phyloP scores from a whole-genome alignment of 371 early-diverging fungal genomes.

The Blakeslea trispora region DNA sequence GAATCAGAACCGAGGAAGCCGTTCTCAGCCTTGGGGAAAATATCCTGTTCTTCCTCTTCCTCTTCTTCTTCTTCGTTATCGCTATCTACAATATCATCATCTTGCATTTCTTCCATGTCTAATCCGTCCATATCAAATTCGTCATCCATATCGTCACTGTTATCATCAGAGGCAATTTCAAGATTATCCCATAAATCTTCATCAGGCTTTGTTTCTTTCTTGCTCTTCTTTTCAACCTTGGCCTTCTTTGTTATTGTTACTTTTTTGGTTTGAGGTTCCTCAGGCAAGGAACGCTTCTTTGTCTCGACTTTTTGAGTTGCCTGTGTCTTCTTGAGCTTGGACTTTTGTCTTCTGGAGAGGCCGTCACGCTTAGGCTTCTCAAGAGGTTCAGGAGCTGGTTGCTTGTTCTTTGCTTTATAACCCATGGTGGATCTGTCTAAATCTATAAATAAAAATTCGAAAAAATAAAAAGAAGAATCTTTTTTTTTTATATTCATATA shows the following conservation, averaged over 20 bases:
- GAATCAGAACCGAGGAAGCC: slow-evolving; percentile 60
- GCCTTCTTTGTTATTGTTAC: not conserved
- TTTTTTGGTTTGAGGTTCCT: slow-evolving; percentile 9
- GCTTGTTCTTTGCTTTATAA: slow-evolving; percentile 68
- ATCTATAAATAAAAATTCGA: no score
- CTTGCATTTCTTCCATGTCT: not conserved
- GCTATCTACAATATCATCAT: not conserved
- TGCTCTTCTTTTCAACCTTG: slow-evolving; percentile 27
- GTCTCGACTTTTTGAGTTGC: slow-evolving; percentile 29
- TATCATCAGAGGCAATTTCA: slow-evolving; percentile 54
- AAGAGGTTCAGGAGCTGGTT: slow-evolving; percentile 60
- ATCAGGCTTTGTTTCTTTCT: slow-evolving; percentile 22
- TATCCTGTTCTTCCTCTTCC: slow-evolving; percentile 40
- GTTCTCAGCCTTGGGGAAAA: slow-evolving; percentile 53
- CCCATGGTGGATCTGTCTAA: slow-evolving; percentile 41
- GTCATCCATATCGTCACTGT: slow-evolving; percentile 35
- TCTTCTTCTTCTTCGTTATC: slow-evolving; percentile 48
- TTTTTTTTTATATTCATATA: no score
- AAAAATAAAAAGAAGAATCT: no score
- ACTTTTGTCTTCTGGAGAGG: slow-evolving; percentile 34
- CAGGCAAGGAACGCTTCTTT: slow-evolving; percentile 39
- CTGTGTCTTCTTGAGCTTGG: slow-evolving; percentile 31
- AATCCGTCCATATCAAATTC: slow-evolving; percentile 33
- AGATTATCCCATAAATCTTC: slow-evolving; percentile 55
- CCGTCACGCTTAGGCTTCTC: slow-evolving; percentile 25